phyloP scores from a whole-genome alignment of 148 eudicot genomes.

The Salicornia ramosissima region DNA sequence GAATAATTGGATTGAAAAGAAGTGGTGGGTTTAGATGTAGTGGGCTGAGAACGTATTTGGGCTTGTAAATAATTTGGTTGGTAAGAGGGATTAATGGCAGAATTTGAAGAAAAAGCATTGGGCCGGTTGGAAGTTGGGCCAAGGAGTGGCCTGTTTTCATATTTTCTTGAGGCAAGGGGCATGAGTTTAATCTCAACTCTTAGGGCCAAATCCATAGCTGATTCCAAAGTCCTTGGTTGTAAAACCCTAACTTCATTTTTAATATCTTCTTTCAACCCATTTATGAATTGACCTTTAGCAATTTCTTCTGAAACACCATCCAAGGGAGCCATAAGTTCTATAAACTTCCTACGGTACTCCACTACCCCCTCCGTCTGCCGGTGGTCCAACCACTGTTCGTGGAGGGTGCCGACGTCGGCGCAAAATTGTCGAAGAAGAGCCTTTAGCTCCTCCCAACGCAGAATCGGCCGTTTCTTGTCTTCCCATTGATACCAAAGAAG shows the following conservation, averaged over 20 bases:
- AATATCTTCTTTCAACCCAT: not conserved
- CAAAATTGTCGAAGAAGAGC: not conserved
- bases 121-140: no score
- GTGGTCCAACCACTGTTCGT: not conserved
- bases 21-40: no score
- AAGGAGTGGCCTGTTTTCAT: no score
- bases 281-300: not conserved
- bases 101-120: no score
- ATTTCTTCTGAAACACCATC: not conserved
- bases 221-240: not conserved
- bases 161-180: no score
- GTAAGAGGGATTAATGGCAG: no score
- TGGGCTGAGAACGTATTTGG: no score
- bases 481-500: not conserved
- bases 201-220: not conserved
- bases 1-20: no score
- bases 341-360: not conserved
- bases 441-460: not conserved
- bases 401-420: not conserved
- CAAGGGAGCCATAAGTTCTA: not conserved
- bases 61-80: no score
- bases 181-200: not conserved
- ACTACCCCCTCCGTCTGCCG: not conserved
- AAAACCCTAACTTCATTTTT: not conserved
- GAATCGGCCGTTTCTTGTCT: not conserved